These are phyloP conservation scores for Naganishia vishniacii DNA, from an alignment of 768 basidiomycete species.

Conservation along the genomic window DNA sequence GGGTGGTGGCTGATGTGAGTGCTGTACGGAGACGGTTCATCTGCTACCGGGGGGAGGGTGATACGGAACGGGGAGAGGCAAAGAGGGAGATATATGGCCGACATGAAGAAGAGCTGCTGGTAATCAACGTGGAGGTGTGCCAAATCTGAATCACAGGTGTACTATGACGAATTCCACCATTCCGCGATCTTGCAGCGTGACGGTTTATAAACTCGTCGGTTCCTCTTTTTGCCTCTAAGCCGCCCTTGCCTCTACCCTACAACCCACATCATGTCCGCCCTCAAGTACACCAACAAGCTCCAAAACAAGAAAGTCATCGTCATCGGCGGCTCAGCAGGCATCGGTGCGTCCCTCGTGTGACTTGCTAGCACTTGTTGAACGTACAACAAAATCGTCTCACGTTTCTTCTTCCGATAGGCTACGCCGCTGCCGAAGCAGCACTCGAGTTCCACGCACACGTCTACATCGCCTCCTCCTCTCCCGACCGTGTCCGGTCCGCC, in stretches of 20 bases:
- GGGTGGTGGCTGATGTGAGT: neutral
- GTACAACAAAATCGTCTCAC: neutral
- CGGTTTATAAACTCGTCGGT: too few relatives aligned
- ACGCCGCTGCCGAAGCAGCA: slow-evolving; percentile 10
- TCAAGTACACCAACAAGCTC: slow-evolving; percentile 14
- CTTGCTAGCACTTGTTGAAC: neutral
- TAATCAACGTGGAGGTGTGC: too few relatives aligned
- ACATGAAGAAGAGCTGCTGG: too few relatives aligned
- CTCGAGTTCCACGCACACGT: slow-evolving; percentile 14
- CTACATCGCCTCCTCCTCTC: slow-evolving; percentile 9
- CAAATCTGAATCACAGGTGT: too few relatives aligned
- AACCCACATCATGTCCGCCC: slow-evolving; percentile 1
- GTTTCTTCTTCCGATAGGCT: neutral
- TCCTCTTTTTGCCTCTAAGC: too few relatives aligned
- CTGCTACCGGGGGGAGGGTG: neutral
- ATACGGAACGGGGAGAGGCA: too few relatives aligned
- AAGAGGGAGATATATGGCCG: too few relatives aligned
- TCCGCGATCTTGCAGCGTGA: too few relatives aligned
- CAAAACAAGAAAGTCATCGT: slow-evolving; percentile 11
- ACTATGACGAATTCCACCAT: too few relatives aligned
- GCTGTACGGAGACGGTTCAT: slow-evolving; percentile 5
- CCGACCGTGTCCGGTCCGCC: neutral
- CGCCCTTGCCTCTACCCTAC: too few relatives aligned
- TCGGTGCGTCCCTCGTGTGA: slow-evolving; percentile 1
- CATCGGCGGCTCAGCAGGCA: slow-evolving; percentile 15